A percentile compares a stretch with the other conserved stretches of the same genome.
phyloP scores from a whole-genome alignment of 352 stramenopile genomes.

The Globisporangium recalcitrans region DNA sequence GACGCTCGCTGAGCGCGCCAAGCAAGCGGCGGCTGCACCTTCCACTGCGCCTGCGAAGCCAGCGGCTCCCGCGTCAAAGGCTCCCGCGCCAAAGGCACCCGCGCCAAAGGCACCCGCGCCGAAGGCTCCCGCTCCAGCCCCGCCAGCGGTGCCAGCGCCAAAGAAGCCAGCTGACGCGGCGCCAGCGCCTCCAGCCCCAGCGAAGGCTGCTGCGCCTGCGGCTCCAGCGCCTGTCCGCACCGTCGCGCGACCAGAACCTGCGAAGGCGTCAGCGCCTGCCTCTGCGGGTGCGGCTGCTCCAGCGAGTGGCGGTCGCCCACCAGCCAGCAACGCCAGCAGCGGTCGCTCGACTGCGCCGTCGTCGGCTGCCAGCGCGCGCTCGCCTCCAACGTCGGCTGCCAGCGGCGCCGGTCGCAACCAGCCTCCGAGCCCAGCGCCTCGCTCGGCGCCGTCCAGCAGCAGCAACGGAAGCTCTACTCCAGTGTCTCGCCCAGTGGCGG shows the following conservation, averaged over 20 bases:
- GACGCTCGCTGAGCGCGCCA: constrained; percentile 52
- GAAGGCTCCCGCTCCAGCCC: constrained; percentile 4
- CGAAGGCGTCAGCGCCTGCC: constrained; percentile 7
- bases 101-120: not conserved
- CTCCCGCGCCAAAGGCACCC: constrained; percentile 7
- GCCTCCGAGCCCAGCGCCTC: constrained; percentile 16
- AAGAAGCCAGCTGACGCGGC: constrained; percentile 10
- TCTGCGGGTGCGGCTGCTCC: constrained; percentile 11
- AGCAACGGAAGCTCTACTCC: not conserved
- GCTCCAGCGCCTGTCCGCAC: constrained; percentile 13
- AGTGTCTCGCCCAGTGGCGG: constrained; percentile 1
- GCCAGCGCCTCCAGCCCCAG: constrained; percentile 19
- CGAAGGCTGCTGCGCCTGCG: constrained; percentile 12
- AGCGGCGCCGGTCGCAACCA: not conserved
- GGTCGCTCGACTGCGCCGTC: constrained; percentile 13
- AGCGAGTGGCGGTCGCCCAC: not conserved
- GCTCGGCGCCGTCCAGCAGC: constrained; percentile 10
- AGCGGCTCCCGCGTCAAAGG: constrained; percentile 18
- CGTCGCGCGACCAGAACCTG: constrained; percentile 10
- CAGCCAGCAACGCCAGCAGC: constrained; percentile 7
- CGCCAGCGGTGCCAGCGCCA: not conserved
- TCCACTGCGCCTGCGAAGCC: constrained; percentile 13
- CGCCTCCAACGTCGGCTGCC: constrained; percentile 27
- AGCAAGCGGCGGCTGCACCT: constrained; percentile 17
- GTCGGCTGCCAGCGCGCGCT: constrained; percentile 20